Percentiles rank a stretch among this genome's conserved stretches.
phyloP scores from a whole-genome alignment of 306 rosid species.

The Oemleria cerasiformis region DNA sequence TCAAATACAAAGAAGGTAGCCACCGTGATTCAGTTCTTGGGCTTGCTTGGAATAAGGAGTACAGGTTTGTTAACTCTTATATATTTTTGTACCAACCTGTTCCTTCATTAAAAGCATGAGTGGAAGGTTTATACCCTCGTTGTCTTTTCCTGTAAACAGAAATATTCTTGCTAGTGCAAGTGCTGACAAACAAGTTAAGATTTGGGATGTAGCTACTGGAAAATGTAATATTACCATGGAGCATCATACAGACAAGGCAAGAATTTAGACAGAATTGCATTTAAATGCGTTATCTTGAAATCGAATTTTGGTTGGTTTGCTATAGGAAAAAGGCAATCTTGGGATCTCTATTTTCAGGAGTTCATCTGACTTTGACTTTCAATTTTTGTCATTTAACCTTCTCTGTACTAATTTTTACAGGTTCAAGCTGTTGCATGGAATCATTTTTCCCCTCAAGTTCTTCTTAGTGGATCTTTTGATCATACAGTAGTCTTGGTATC shows the following conservation, averaged over 20 bases:
- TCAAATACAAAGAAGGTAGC: slow-evolving; percentile 72
- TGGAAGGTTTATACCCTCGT: slow-evolving; percentile 8
- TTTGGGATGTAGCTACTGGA: slow-evolving; percentile 82
- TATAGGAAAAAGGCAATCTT: background rate
- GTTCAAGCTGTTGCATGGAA: slow-evolving; percentile 98
- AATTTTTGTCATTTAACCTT: slow-evolving; percentile 19
- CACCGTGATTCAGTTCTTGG: slow-evolving; percentile 88
- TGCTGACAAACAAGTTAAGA: slow-evolving; percentile 80
- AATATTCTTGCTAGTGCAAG: slow-evolving; percentile 94
- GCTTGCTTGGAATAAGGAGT: slow-evolving; percentile 95
- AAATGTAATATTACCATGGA: slow-evolving; percentile 74
- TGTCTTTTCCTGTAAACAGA: slow-evolving; percentile 32
- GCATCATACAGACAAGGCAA: slow-evolving; percentile 89
- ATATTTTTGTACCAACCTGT: slow-evolving; percentile 13
- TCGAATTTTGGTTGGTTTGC: background rate
- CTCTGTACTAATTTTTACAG: slow-evolving; percentile 41
- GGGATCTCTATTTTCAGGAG: background rate
- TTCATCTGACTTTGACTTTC: background rate
- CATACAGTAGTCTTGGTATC: slow-evolving; percentile 78
- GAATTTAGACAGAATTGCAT: slow-evolving; percentile 14
- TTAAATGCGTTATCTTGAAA: background rate
- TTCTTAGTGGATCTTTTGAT: slow-evolving; percentile 96
- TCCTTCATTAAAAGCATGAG: slow-evolving; percentile 1
- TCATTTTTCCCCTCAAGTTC: slow-evolving; percentile 63
- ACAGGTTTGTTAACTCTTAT: slow-evolving; percentile 47